Base-by-base conservation (phyloP, 1,284 basidiomycete species). In the Serendipita sp. region DNA sequence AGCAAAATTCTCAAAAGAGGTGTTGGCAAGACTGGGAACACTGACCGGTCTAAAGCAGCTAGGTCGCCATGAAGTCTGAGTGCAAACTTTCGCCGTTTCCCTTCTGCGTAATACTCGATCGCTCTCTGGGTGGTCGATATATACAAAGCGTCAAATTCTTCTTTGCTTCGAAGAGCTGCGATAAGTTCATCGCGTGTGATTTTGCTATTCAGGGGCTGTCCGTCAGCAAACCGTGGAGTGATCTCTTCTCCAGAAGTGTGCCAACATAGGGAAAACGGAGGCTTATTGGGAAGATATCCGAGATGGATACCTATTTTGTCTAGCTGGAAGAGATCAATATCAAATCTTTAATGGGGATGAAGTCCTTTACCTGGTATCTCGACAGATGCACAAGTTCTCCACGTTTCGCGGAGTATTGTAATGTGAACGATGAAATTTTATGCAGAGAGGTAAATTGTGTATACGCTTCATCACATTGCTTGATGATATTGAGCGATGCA, bases 21-120 rank as follows among this genome's bases (percentile, higher is more conserved):
- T 47, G 26, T 61, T 47, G 41, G 55, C 32, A 47, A 45, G 64
- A 61, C 66, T 43, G 61, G 29, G 44, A 5, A 12, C 22, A 76
- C 88, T 68, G 75, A 93, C 91, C 87, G 72, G 68, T 96, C 90
- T 22, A 98, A 80, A 5, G 88, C 88, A 0, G 93, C 93, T 2
- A 97, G 77, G 68, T 82, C 84, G 1, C 86, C 87, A 68, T 92
- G 90, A 53, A 96, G 74, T 68, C 88, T 87, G 47, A 94, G 74
- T 1, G 90, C 88, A 68, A 89, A 91, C 69, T 94, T 88, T 60
- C 85, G 80, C 60, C 93, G 82, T 3, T 86, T 86, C 13, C 88
- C 85, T 64, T 82, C 84, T 49, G 84, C 84, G 69, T 92, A 96
- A 64, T 88, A 79, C 50, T 89, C 84, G 58, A 95, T 87, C 5